Conservation (phyloP, 768 basidiomycete genomes). For the Filobasidium floriforme region DNA sequence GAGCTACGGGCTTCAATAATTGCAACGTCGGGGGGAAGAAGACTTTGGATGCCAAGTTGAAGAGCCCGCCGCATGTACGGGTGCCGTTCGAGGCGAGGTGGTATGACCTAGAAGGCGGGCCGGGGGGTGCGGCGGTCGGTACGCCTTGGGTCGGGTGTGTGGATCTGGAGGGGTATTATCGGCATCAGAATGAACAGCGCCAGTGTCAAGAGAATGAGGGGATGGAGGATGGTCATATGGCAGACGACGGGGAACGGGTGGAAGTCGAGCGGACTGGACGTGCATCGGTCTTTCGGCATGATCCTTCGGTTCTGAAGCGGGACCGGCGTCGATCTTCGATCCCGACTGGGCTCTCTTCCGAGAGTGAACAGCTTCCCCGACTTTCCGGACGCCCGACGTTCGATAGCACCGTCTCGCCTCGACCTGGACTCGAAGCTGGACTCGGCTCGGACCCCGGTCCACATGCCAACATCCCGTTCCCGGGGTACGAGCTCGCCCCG, state of each 20-base stretch:
- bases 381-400: no score
- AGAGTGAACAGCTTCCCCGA: no score
- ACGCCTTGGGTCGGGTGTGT: conserved; percentile 41
- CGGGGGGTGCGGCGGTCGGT: conserved; percentile 11
- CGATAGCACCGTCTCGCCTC: no score
- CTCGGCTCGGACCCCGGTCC: not conserved
- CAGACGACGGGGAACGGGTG: no score
- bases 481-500: conserved; percentile 36
- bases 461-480: conserved; percentile 19
- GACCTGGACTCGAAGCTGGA: not conserved
- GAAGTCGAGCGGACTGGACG: not conserved
- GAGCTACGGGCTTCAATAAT: not conserved
- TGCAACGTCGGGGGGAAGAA: conserved; percentile 25
- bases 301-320: not conserved
- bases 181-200: conserved; percentile 6
- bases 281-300: no score
- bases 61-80: conserved; percentile 27
- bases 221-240: no score
- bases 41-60: conserved; percentile 28
- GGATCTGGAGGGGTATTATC: conserved; percentile 35
- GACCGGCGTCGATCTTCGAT: not conserved
- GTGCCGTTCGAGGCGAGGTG: conserved; percentile 39
- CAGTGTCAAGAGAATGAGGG: not conserved
- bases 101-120: conserved; percentile 32
- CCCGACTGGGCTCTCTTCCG: no score